phyloP scores from a whole-genome alignment of 2,329 filamentous ascomycete species.

The Penicillium sp. region DNA sequence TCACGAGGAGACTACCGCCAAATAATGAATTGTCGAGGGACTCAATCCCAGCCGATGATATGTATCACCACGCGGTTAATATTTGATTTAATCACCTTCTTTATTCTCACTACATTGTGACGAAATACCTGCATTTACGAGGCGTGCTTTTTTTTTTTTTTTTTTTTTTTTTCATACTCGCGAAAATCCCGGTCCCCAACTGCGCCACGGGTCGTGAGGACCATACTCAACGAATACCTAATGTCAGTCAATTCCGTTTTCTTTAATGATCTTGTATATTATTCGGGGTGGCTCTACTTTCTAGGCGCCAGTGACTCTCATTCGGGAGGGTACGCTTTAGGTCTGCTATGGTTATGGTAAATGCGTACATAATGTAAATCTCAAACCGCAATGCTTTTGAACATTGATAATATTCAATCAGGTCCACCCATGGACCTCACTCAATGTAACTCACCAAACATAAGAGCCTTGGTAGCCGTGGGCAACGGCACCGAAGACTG shows the following conservation, averaged over 20 bases:
- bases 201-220: neutral
- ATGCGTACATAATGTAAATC: neutral
- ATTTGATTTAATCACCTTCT: conserved; percentile 1
- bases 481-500: conserved; percentile 42
- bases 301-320: neutral
- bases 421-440: neutral
- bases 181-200: neutral
- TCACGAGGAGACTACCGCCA: conserved; percentile 11
- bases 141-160: conserved; percentile 6
- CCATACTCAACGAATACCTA: neutral
- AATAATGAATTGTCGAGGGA: conserved; percentile 4
- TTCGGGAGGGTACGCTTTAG: neutral
- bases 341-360: neutral
- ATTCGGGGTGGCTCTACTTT: neutral
- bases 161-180: neutral
- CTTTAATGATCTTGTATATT: conserved; percentile 8
- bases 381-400: neutral
- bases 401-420: neutral
- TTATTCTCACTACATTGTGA: neutral
- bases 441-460: too few relatives aligned
- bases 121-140: conserved; percentile 16
- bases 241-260: neutral
- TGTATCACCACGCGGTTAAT: conserved; percentile 9
- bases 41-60: neutral
- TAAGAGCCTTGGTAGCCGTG: conserved; percentile 7